These are phyloP conservation scores for Geum urbanum DNA, from an alignment of 306 rosid species.

Conservation along the genomic window DNA sequence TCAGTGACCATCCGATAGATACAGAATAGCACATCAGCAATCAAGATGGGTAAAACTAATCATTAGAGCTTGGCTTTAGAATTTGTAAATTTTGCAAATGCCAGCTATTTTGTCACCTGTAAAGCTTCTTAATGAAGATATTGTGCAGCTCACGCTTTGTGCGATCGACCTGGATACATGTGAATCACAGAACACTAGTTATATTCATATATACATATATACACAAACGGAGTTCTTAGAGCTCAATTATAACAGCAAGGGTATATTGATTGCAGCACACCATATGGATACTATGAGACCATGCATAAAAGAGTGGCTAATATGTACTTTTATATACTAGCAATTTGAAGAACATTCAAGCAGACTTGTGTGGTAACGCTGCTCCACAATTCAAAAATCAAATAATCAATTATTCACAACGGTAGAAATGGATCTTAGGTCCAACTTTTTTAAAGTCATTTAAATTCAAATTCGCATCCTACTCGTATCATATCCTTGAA, in stretches of 20 bases:
- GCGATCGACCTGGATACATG: constrained; percentile 70
- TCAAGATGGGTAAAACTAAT: constrained; percentile 1
- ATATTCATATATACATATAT: background rate
- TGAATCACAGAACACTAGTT: constrained; percentile 11
- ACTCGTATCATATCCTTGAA: no score
- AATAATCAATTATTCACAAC: no score
- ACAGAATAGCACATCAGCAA: constrained; percentile 28
- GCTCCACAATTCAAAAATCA: no score
- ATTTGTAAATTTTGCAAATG: background rate
- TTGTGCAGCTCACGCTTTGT: constrained; percentile 93
- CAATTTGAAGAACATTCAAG: no score
- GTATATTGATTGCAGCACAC: background rate
- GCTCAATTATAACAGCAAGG: background rate
- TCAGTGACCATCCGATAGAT: constrained; percentile 1
- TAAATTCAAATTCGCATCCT: no score
- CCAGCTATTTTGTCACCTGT: constrained; percentile 47
- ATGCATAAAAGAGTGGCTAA: background rate
- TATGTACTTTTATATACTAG: background rate
- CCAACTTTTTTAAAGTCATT: no score
- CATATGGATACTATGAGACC: background rate
- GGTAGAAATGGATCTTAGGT: no score
- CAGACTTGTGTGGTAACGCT: no score
- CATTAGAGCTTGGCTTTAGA: background rate
- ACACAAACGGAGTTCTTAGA: constrained; percentile 13
- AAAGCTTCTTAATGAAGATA: constrained; percentile 85